Percentiles rank a stretch among this genome's conserved stretches.
phyloP scores from a whole-genome alignment of 495 filamentous ascomycete genomes.

The Elasticomyces elasticus region DNA sequence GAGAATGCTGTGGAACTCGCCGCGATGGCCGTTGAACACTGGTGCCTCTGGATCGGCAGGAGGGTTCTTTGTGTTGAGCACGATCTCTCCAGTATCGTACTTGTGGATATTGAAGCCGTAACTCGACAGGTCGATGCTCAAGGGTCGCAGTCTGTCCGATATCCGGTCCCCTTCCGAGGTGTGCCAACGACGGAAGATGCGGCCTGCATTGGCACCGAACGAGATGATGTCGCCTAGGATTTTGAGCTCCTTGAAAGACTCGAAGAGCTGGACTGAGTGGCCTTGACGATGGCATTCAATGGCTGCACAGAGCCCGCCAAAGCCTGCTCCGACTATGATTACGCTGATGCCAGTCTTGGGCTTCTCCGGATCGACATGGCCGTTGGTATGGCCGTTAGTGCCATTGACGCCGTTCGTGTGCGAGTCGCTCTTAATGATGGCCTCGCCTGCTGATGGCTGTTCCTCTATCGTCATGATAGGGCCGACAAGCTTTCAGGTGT shows the following conservation, averaged over 20 bases:
- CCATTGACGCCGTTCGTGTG: slow-evolving; percentile 45
- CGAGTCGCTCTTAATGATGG: slow-evolving; percentile 1
- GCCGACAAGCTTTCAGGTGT: background rate
- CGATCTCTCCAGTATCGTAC: slow-evolving; percentile 48
- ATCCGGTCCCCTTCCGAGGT: slow-evolving; percentile 33
- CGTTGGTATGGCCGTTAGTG: slow-evolving; percentile 60
- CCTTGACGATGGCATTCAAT: slow-evolving; percentile 57
- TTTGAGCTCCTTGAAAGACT: slow-evolving; percentile 50
- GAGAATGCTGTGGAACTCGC: slow-evolving; percentile 49
- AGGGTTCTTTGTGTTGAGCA: slow-evolving; percentile 44
- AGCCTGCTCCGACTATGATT: slow-evolving; percentile 38
- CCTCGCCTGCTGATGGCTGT: slow-evolving; percentile 7
- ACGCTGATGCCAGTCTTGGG: slow-evolving; percentile 26
- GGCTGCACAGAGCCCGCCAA: slow-evolving; percentile 52
- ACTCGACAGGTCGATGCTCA: slow-evolving; percentile 42
- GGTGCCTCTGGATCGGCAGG: slow-evolving; percentile 40
- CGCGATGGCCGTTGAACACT: slow-evolving; percentile 51
- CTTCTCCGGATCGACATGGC: background rate
- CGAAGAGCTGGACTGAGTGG: slow-evolving; percentile 49
- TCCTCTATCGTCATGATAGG: background rate
- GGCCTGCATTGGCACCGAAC: slow-evolving; percentile 47
- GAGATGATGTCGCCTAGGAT: slow-evolving; percentile 54
- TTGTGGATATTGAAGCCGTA: slow-evolving; percentile 55
- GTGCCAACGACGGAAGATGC: slow-evolving; percentile 33
- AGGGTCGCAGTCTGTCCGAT: slow-evolving; percentile 36